A percentile compares a stretch with the other conserved stretches of the same genome.
Evolutionary conservation across 169 alveolate species (phyloP).

Genomic region (Plasmodium malariae): DNA sequence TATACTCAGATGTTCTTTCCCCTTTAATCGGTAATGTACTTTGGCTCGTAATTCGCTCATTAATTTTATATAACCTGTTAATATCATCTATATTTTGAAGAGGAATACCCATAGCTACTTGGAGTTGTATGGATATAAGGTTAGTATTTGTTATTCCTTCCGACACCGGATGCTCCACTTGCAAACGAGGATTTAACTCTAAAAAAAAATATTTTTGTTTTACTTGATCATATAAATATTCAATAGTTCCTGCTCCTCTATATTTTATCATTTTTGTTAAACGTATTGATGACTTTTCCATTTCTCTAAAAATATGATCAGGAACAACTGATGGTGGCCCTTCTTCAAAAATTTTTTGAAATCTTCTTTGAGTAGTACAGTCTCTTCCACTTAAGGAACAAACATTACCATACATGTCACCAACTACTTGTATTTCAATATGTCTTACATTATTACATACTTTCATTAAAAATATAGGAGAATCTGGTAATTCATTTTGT

Average conservation of each 20-base stretch:
- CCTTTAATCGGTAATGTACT: conserved; percentile 32
- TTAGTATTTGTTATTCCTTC: conserved; percentile 93
- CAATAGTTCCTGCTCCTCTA: conserved; percentile 94
- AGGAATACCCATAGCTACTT: conserved; percentile 91
- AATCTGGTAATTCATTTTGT: conserved; percentile 81
- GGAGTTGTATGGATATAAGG: conserved; percentile 89
- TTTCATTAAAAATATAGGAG: conserved; percentile 87
- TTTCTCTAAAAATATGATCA: conserved; percentile 86
- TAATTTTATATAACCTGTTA: conserved; percentile 78
- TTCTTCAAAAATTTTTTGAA: conserved; percentile 94
- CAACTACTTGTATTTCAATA: conserved; percentile 93
- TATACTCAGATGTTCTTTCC: conserved; percentile 16
- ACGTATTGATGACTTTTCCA: conserved; percentile 92
- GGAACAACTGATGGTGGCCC: conserved; percentile 92
- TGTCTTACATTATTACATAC: conserved; percentile 89
- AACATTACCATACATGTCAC: conserved; percentile 92
- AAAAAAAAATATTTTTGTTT: conserved; percentile 88
- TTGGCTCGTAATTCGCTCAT: conserved; percentile 42
- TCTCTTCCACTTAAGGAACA: conserved; percentile 93
- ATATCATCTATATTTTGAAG: conserved; percentile 87
- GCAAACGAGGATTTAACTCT: conserved; percentile 92
- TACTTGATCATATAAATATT: conserved; percentile 91
- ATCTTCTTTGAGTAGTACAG: conserved; percentile 94
- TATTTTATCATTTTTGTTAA: conserved; percentile 91
- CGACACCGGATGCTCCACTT: conserved; percentile 96